Evolutionary conservation across 192 early-diverging fungal species (phyloP).

Genomic region (Mortierella alpina): DNA sequence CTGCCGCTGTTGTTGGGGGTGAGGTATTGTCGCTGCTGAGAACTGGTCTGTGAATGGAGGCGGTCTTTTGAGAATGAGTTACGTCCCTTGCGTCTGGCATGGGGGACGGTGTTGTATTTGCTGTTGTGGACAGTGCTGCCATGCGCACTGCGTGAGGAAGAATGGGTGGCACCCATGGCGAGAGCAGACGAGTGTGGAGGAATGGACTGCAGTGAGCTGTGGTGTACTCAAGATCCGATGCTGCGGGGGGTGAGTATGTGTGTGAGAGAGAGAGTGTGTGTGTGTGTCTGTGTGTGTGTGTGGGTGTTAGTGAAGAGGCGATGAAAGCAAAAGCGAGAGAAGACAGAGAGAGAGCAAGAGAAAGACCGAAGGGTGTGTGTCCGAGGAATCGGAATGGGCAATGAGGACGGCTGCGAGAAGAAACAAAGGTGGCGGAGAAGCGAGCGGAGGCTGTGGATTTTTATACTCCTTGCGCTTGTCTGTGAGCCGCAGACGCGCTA

Average conservation of each 20-base stretch:
- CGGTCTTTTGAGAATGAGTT: slow-evolving; percentile 28
- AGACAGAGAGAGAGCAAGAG: neutral
- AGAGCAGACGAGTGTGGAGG: neutral
- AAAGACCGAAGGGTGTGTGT: slow-evolving; percentile 1
- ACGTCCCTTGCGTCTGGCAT: slow-evolving; percentile 12
- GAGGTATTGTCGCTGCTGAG: slow-evolving; percentile 3
- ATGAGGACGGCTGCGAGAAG: neutral
- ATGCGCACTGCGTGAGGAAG: slow-evolving; percentile 23
- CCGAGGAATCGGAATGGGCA: neutral
- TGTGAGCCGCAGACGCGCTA: too few species aligned
- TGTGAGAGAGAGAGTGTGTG: neutral
- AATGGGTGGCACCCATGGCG: slow-evolving; percentile 37
- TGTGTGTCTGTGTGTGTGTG: neutral
- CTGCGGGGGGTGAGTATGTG: neutral
- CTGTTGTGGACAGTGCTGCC: neutral
- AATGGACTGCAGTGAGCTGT: neutral
- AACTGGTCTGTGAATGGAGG: slow-evolving; percentile 4
- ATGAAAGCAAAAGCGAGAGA: neutral
- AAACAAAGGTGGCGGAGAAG: neutral
- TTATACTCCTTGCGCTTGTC: too few species aligned
- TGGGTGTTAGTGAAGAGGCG: neutral
- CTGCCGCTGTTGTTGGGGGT: slow-evolving; percentile 19
- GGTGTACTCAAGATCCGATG: neutral
- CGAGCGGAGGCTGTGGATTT: neutral
- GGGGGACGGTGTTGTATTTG: neutral